Conservation (phyloP, 768 basidiomycete species). For the Mycena capillaripes region DNA sequence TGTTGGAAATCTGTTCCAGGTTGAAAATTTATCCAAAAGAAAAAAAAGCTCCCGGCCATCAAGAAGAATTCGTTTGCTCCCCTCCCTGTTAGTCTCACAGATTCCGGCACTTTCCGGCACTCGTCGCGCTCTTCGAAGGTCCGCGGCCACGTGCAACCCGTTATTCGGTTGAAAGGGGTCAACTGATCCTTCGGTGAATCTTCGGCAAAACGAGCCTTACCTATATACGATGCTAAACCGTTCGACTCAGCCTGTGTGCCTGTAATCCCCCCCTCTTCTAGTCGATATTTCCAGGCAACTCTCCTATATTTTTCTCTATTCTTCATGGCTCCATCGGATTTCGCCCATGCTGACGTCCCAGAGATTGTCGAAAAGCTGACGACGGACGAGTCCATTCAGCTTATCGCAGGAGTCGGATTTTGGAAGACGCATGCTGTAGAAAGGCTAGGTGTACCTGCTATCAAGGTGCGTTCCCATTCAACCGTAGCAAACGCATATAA, state of each 20-base stretch:
- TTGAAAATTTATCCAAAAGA: too few species aligned
- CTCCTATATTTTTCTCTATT: neutral
- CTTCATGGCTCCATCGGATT: slow-evolving; percentile 77
- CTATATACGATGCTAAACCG: slow-evolving; percentile 11
- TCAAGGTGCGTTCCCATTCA: slow-evolving; percentile 63
- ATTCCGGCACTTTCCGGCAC: too few species aligned
- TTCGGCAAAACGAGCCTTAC: slow-evolving; percentile 18
- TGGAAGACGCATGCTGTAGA: slow-evolving; percentile 81
- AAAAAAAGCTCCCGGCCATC: too few species aligned
- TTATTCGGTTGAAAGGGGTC: too few species aligned
- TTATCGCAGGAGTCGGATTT: slow-evolving; percentile 82
- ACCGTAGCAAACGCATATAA: neutral
- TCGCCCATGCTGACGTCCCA: slow-evolving; percentile 73
- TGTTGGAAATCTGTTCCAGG: too few species aligned
- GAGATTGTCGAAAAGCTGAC: slow-evolving; percentile 76
- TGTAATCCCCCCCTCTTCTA: neutral
- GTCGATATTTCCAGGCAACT: neutral
- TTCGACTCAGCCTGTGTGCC: neutral
- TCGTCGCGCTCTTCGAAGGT: neutral
- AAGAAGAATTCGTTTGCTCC: too few species aligned
- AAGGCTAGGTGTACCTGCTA: slow-evolving; percentile 76
- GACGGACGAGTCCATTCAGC: slow-evolving; percentile 79
- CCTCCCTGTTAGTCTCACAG: too few species aligned
- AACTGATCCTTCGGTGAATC: slow-evolving; percentile 27
- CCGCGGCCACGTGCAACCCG: neutral